Evolutionary conservation across 768 basidiomycete genomes (phyloP).

Genomic region (Cytidiella melzeri): DNA sequence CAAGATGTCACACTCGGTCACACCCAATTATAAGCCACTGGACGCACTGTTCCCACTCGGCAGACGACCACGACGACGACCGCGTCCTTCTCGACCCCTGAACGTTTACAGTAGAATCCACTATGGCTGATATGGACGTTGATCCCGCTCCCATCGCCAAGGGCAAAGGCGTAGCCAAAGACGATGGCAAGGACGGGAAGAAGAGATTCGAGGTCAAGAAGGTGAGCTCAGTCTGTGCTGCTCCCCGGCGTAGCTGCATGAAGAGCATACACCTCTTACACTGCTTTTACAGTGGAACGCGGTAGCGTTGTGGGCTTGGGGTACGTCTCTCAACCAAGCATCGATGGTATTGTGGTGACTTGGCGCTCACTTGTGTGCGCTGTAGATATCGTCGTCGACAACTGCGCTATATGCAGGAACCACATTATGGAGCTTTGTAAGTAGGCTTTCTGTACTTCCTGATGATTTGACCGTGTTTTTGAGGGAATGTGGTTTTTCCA

Average conservation of each 20-base stretch:
- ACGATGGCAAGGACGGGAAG: slow-evolving; percentile 62
- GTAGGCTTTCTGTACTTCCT: no score
- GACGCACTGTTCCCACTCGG: not conserved
- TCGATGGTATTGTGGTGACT: not conserved
- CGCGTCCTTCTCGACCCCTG: not conserved
- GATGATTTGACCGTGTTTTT: not conserved
- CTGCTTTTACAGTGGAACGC: slow-evolving; percentile 84
- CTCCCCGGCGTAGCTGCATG: not conserved
- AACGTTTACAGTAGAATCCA: slow-evolving; percentile 4
- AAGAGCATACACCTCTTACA: no score
- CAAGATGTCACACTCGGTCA: not conserved
- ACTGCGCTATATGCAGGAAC: slow-evolving; percentile 99
- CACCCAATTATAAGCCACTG: not conserved
- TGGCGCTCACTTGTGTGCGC: slow-evolving; percentile 2
- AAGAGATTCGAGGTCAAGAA: slow-evolving; percentile 98
- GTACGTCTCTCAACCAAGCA: slow-evolving; percentile 34
- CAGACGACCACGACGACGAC: not conserved
- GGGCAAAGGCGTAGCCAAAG: slow-evolving; percentile 37
- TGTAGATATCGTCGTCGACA: slow-evolving; percentile 95
- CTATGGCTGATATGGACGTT: slow-evolving; percentile 62
- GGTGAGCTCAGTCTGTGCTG: slow-evolving; percentile 32
- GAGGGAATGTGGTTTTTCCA: slow-evolving; percentile 26
- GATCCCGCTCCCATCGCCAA: slow-evolving; percentile 26
- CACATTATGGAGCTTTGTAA: slow-evolving; percentile 99
- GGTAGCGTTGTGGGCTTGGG: slow-evolving; percentile 98